Evolutionary conservation across 495 filamentous ascomycete species (phyloP).

Genomic region (Talaromyces nanjingensis): DNA sequence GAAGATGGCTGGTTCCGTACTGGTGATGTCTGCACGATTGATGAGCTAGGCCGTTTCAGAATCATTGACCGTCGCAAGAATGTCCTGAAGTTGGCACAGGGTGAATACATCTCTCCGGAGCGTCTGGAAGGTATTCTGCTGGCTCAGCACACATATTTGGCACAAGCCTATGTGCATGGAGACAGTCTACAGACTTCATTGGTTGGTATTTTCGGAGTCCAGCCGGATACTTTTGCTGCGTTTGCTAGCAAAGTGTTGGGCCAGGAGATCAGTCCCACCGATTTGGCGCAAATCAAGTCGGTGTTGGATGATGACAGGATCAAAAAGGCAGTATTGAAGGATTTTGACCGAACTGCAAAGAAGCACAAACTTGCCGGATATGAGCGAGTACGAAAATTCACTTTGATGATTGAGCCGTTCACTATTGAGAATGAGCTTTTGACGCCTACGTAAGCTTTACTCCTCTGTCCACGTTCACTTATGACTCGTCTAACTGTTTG

Average conservation of each 20-base stretch:
- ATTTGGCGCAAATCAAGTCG: constrained; percentile 58
- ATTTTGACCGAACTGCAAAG: constrained; percentile 74
- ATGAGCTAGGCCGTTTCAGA: constrained; percentile 77
- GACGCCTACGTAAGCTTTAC: constrained; percentile 81
- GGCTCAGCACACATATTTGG: constrained; percentile 66
- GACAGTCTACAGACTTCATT: constrained; percentile 78
- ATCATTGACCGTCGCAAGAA: constrained; percentile 98
- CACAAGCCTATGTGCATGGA: constrained; percentile 84
- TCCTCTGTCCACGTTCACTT: not conserved
- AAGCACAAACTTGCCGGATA: constrained; percentile 84
- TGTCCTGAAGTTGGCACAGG: constrained; percentile 93
- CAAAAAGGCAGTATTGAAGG: constrained; percentile 63
- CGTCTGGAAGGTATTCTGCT: constrained; percentile 92
- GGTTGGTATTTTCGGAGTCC: constrained; percentile 81
- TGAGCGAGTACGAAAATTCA: constrained; percentile 70
- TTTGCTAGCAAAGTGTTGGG: constrained; percentile 72
- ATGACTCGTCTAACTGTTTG: constrained; percentile 26
- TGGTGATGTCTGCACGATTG: constrained; percentile 80
- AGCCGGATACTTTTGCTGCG: constrained; percentile 70
- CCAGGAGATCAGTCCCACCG: constrained; percentile 51
- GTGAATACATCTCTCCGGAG: constrained; percentile 97
- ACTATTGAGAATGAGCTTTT: constrained; percentile 89
- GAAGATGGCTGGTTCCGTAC: constrained; percentile 96
- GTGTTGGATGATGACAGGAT: constrained; percentile 62
- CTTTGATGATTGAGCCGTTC: constrained; percentile 82